Evolutionary conservation across 768 basidiomycete species (phyloP).

Genomic region (Auricularia heimuer): DNA sequence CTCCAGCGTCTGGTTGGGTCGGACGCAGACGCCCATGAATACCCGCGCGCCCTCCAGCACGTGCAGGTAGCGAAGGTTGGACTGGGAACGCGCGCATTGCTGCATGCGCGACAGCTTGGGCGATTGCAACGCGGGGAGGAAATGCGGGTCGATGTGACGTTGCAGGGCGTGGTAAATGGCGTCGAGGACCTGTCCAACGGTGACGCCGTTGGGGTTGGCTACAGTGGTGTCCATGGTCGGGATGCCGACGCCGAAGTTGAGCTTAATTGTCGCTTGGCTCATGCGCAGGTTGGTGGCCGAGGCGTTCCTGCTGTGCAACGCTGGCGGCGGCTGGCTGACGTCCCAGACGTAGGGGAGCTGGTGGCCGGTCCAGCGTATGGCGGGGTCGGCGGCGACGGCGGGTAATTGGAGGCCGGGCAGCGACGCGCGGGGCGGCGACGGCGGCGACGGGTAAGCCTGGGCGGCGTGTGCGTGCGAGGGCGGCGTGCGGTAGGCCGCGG

Average conservation of each 20-base stretch:
- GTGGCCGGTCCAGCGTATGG: background rate
- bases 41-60: too few relatives aligned
- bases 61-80: too few relatives aligned
- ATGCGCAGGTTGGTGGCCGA: background rate
- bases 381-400: background rate
- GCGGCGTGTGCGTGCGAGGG: too few relatives aligned
- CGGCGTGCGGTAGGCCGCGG: too few relatives aligned
- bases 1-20: too few relatives aligned
- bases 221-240: background rate
- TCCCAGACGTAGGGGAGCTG: background rate
- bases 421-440: too few relatives aligned
- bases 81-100: too few relatives aligned
- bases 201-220: background rate
- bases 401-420: background rate
- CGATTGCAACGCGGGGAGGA: background rate
- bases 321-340: background rate
- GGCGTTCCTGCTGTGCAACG: background rate
- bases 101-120: background rate
- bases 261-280: background rate
- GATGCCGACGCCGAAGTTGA: background rate
- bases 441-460: too few relatives aligned
- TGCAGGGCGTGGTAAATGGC: background rate
- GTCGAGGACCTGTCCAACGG: background rate
- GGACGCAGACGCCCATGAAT: too few relatives aligned
- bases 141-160: background rate